A percentile compares a stretch with the other conserved stretches of the same genome.
phyloP scores from a whole-genome alignment of 108 stramenopile genomes.

The Skeletonema grethae region DNA sequence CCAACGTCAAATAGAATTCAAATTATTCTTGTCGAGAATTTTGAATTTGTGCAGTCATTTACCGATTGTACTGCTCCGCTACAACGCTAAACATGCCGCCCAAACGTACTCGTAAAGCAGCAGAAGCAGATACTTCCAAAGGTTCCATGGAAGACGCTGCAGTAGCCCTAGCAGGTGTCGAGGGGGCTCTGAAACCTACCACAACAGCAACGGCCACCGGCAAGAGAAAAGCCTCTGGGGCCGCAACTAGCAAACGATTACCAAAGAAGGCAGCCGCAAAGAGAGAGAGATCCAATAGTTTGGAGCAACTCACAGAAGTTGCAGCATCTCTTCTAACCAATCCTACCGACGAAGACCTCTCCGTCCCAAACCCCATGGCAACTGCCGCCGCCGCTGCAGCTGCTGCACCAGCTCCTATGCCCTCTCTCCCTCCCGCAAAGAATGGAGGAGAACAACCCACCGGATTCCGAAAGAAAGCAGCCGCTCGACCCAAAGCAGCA shows the following conservation, averaged over 20 bases:
- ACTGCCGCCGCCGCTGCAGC: neutral
- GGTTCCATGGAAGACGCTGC: constrained; percentile 41
- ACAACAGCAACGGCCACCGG: constrained; percentile 9
- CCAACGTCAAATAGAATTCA: neutral
- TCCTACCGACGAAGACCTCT: constrained; percentile 21
- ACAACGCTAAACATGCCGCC: constrained; percentile 6
- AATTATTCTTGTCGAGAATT: neutral
- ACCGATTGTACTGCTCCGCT: neutral
- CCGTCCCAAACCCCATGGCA: constrained; percentile 17
- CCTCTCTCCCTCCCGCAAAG: neutral
- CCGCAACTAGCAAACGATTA: constrained; percentile 5
- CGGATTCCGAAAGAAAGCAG: constrained; percentile 18
- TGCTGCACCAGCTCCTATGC: neutral
- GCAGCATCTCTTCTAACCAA: constrained; percentile 35
- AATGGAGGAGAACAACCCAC: constrained; percentile 1
- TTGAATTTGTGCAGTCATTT: neutral
- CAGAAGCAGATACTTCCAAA: neutral
- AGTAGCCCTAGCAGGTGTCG: constrained; percentile 38
- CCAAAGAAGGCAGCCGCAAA: constrained; percentile 1
- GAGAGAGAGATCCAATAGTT: constrained; percentile 27
- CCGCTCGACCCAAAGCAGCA: constrained; percentile 5
- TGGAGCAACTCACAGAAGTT: constrained; percentile 36
- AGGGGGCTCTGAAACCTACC: constrained; percentile 19
- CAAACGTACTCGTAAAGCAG: constrained; percentile 22
- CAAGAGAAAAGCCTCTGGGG: constrained; percentile 5